Evolutionary conservation across 2,329 filamentous ascomycete species (phyloP).

Genomic region (Botrytis paeoniae): DNA sequence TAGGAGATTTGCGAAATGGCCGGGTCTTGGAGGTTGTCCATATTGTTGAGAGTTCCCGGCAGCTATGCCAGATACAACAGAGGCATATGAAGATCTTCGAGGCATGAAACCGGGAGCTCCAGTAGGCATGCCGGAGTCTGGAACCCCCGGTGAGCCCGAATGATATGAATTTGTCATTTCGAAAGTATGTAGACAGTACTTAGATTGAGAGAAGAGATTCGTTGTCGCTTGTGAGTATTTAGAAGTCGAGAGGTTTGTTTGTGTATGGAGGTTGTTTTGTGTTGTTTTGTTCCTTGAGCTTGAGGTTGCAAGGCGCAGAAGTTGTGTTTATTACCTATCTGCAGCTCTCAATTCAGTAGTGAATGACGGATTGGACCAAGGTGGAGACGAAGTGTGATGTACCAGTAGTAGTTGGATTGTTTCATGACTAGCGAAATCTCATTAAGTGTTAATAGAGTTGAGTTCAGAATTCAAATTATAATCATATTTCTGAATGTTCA

Average conservation of each 20-base stretch:
- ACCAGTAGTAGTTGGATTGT: background rate
- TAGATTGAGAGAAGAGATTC: background rate
- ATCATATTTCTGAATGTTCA: conserved; percentile 1
- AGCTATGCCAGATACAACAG: conserved; percentile 54
- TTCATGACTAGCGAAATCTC: background rate
- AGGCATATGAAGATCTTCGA: conserved; percentile 60
- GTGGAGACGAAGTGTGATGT: conserved; percentile 8
- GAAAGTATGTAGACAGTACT: background rate
- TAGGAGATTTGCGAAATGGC: conserved; percentile 36
- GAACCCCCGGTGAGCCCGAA: conserved; percentile 35
- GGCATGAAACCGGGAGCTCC: conserved; percentile 41
- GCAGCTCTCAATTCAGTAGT: conserved; percentile 5
- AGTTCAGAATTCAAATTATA: background rate
- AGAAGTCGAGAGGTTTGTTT: background rate
- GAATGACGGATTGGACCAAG: background rate
- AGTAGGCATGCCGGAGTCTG: conserved; percentile 38
- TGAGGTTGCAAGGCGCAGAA: background rate
- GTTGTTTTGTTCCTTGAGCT: background rate
- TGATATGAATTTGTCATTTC: conserved; percentile 36
- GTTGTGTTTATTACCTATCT: background rate
- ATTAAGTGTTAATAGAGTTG: background rate
- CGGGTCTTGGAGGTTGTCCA: conserved; percentile 32
- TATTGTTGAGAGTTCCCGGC: conserved; percentile 28
- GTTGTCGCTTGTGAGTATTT: background rate
- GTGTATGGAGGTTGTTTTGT: background rate